These are phyloP conservation scores for Asterophora lycoperdoides DNA, from an alignment of 768 basidiomycete genomes.

Conservation along the genomic window DNA sequence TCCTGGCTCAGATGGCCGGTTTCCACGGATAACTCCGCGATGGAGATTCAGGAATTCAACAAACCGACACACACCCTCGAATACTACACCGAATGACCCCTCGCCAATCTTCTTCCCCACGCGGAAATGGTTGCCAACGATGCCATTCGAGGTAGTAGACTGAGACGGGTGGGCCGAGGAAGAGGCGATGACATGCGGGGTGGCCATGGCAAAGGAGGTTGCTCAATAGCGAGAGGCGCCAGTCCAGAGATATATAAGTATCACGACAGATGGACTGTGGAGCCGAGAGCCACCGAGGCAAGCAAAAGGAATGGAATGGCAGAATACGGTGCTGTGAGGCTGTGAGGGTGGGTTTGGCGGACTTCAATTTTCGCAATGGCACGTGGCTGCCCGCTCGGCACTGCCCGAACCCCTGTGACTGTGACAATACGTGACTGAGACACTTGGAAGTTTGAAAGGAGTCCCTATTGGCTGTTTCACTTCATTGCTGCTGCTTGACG, in stretches of 20 bases:
- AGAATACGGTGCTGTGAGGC: conserved; percentile 1
- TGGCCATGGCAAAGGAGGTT: conserved; percentile 50
- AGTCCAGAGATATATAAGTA: conserved; percentile 21
- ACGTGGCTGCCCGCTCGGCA: conserved; percentile 15
- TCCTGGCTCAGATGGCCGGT: conserved; percentile 6
- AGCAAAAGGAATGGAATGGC: conserved; percentile 12
- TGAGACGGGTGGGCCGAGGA: conserved; percentile 67
- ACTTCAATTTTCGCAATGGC: conserved; percentile 18
- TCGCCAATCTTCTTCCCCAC: conserved; percentile 99
- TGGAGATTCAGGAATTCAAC: background rate
- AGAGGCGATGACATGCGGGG: conserved; percentile 80
- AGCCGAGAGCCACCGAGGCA: conserved; percentile 16
- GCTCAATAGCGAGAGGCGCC: conserved; percentile 14
- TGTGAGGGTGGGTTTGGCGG: conserved; percentile 6
- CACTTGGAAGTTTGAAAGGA: no score
- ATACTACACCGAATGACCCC: conserved; percentile 97
- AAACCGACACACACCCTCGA: conserved; percentile 66
- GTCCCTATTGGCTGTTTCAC: background rate
- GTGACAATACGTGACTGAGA: no score
- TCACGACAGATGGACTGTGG: conserved; percentile 16
- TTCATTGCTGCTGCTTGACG: background rate
- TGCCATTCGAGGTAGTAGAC: conserved; percentile 60
- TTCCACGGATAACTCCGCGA: conserved; percentile 2
- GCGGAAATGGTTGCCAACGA: conserved; percentile 76
- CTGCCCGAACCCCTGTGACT: conserved; percentile 10